Conservation (phyloP, 2,329 filamentous ascomycete genomes). For the Colletotrichum destructivum region DNA sequence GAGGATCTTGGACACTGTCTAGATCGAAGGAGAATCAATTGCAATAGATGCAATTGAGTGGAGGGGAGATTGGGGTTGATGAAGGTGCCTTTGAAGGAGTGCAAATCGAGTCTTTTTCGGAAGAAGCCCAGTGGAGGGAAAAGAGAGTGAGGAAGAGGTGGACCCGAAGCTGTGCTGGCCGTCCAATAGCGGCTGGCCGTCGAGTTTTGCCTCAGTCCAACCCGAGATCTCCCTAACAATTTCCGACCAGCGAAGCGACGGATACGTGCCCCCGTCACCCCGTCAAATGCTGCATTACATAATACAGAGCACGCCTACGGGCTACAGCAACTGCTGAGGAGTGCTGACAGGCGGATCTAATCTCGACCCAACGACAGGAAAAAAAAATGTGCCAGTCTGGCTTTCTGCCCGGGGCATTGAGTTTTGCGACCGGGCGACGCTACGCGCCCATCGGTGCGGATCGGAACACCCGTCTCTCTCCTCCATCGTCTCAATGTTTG, state of each 20-base stretch:
- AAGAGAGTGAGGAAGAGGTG: conserved; percentile 53
- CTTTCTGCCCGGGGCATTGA: conserved; percentile 30
- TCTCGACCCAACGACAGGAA: conserved; percentile 14
- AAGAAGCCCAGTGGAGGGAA: conserved; percentile 57
- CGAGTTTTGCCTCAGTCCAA: conserved; percentile 44
- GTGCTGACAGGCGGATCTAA: conserved; percentile 30
- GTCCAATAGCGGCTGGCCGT: conserved; percentile 35
- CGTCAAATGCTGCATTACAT: conserved; percentile 27
- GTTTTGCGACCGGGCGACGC: conserved; percentile 13
- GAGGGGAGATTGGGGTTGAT: conserved; percentile 72
- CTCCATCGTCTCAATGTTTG: conserved; percentile 9
- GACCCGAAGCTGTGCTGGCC: conserved; percentile 43
- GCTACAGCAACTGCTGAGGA: background rate
- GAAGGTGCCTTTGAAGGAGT: conserved; percentile 64
- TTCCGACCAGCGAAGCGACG: conserved; percentile 34
- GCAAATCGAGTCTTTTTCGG: conserved; percentile 61
- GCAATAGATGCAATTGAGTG: conserved; percentile 74
- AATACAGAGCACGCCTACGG: background rate
- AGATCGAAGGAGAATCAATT: conserved; percentile 72
- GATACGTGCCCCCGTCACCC: conserved; percentile 35
- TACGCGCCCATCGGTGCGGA: background rate
- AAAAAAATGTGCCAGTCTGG: conserved; percentile 33
- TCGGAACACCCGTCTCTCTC: background rate
- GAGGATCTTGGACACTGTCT: conserved; percentile 68
- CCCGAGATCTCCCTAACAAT: conserved; percentile 45